Base-by-base conservation (phyloP, 768 basidiomycete genomes). In the Auriscalpium vulgare region DNA sequence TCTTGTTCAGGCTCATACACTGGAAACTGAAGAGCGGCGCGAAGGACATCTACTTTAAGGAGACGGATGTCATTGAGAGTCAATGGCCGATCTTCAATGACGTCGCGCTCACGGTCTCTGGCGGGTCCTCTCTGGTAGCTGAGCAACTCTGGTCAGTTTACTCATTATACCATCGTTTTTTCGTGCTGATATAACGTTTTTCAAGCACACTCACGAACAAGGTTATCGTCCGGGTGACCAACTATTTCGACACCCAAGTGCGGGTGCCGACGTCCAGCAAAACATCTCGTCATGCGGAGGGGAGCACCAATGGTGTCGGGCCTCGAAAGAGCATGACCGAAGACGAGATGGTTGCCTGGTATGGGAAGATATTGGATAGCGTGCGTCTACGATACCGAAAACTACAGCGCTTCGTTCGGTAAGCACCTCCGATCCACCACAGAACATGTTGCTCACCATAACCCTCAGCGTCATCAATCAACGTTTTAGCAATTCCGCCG, bases 41-140 rank as follows among this genome's bases (percentile, higher is more conserved):
- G 57, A 93, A 91, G 68, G 89, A 88, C 17, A 91, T 95, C 49
- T 90, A 95, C 70, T 95, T 98, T 77, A 93, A 95, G 67, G 97
- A 99, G 75, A 97, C 95, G 0, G 95, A 98, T 68, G 84, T 98
- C n/a, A 78, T 99, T 38, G 95, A 99, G 67, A 85, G 88, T 7
- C 94, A 98, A 64, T 95, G 94, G 90, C 87, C 89, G 17, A 95
- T 95, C 19, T 85, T 98, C 71, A 90, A 89, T 61, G 90, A 91
- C 68, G 92, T 95, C 51, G 93, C 92, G 56, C 76, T 94, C 68
- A 89, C 86, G 38, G 87, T 93, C 9, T 76, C 83, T 17, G 91
- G 91, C 5, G 97, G 95, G 21, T 93, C 95, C 17, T 72, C 88
- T 52, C 74, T 95, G 4, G 94, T 99, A 10, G 95, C 95, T 10